Conservation (phyloP, 257 asterid genomes). For the Primulina eburnea region DNA sequence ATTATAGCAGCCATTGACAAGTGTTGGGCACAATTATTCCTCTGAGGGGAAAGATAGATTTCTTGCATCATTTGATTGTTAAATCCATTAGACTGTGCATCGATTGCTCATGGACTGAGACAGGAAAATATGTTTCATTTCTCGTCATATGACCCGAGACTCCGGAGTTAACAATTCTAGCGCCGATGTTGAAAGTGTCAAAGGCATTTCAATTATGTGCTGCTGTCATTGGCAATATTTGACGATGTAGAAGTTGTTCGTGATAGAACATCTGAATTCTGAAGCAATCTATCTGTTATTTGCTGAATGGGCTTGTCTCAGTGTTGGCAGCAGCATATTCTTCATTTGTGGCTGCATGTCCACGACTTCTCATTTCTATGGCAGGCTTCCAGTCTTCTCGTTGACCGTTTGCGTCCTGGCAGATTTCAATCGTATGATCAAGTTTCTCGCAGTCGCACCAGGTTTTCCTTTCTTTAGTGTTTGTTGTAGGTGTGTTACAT, state of each 20-base stretch:
- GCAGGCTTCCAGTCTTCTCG: not conserved
- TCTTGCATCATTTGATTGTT: constrained; percentile 18
- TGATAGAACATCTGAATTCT: not conserved
- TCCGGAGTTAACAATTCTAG: not conserved
- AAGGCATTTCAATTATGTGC: not conserved
- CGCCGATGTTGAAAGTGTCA: not conserved
- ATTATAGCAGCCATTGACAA: constrained; percentile 58
- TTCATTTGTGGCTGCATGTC: too few species aligned
- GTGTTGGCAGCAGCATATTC: not conserved
- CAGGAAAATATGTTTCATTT: not conserved
- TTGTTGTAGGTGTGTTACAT: not conserved
- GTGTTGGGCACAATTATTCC: constrained; percentile 67
- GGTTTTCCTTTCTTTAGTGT: not conserved
- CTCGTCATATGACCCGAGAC: not conserved
- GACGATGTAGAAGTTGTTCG: not conserved
- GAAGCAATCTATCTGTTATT: not conserved
- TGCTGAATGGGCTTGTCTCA: not conserved
- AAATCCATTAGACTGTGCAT: not conserved
- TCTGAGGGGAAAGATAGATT: constrained; percentile 36
- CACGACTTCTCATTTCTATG: not conserved
- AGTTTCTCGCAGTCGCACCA: not conserved
- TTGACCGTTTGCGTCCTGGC: not conserved
- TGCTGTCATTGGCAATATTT: not conserved
- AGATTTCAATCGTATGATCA: not conserved
- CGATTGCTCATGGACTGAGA: not conserved